A percentile compares a stretch with the other conserved stretches of the same genome.
Conservation (phyloP, 2,329 filamentous ascomycete species). For the Atkinsonella texensis region DNA sequence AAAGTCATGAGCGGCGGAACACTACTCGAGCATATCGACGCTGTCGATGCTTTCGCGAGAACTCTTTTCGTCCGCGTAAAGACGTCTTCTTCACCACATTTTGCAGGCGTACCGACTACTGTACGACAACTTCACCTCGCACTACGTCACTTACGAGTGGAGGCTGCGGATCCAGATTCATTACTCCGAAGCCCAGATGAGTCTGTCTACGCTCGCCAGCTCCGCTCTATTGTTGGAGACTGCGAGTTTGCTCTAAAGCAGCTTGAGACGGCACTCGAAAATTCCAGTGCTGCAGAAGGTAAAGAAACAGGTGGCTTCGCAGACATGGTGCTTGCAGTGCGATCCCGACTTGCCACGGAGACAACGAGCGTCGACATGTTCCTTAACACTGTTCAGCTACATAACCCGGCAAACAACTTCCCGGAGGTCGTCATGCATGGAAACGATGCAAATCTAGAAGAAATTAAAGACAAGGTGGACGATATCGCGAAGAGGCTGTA, state of each 20-base stretch:
- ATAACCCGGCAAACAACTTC: constrained; percentile 28
- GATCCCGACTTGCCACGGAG: constrained; percentile 36
- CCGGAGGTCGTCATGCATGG: constrained; percentile 21
- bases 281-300: constrained; percentile 23
- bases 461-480: constrained; percentile 50
- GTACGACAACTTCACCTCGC: constrained; percentile 43
- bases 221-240: constrained; percentile 41
- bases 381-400: constrained; percentile 44
- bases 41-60: constrained; percentile 42
- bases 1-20: constrained; percentile 20
- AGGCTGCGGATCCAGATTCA: constrained; percentile 45
- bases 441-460: constrained; percentile 33
- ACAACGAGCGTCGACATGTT: constrained; percentile 42
- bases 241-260: constrained; percentile 43
- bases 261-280: constrained; percentile 40
- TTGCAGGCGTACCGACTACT: constrained; percentile 37
- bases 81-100: constrained; percentile 28
- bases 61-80: constrained; percentile 43
- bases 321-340: constrained; percentile 29
- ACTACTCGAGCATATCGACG: constrained; percentile 36
- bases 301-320: constrained; percentile 22
- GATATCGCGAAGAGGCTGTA: constrained; percentile 40
- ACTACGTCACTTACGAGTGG: constrained; percentile 44
- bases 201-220: constrained; percentile 34
- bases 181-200: constrained; percentile 33